Conservation (phyloP, 2,329 filamentous ascomycete genomes). For the Nigrograna mackinnonii region DNA sequence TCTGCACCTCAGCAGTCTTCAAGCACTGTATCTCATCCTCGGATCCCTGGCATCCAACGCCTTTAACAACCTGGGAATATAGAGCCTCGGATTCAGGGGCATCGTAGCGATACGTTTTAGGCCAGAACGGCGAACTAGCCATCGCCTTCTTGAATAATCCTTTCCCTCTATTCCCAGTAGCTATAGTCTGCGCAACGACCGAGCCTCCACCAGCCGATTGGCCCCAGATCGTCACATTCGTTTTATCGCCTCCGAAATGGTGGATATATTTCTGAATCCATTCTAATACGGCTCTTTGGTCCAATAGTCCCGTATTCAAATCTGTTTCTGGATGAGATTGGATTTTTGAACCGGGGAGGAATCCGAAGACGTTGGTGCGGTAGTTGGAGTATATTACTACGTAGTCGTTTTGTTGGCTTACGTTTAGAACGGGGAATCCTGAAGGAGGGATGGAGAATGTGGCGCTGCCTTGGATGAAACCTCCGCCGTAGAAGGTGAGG, state of each 20-base stretch:
- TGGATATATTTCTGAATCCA: constrained; percentile 59
- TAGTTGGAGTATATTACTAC: constrained; percentile 59
- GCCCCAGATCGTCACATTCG: constrained; percentile 58
- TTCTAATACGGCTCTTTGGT: constrained; percentile 56
- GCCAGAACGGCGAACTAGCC: constrained; percentile 61
- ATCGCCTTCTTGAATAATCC: constrained; percentile 56
- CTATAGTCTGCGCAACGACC: constrained; percentile 58
- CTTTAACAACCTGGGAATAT: constrained; percentile 51
- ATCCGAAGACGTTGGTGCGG: constrained; percentile 61
- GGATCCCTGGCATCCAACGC: constrained; percentile 50
- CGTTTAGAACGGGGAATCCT: constrained; percentile 62
- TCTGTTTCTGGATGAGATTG: constrained; percentile 49
- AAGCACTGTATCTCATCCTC: constrained; percentile 57
- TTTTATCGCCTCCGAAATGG: constrained; percentile 58
- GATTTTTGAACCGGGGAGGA: constrained; percentile 55
- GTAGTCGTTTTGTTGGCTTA: constrained; percentile 55
- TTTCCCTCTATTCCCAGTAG: constrained; percentile 47
- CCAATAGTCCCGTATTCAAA: constrained; percentile 56
- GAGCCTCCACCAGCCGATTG: constrained; percentile 60
- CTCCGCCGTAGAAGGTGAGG: constrained; percentile 65
- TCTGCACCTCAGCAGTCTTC: constrained; percentile 57
- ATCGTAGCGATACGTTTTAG: constrained; percentile 60
- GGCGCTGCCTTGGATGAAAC: constrained; percentile 62
- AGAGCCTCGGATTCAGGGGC: constrained; percentile 55
- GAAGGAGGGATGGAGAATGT: constrained; percentile 59